Base-by-base conservation (phyloP, 495 filamentous ascomycete species). In the Cladorrhinum samala region DNA sequence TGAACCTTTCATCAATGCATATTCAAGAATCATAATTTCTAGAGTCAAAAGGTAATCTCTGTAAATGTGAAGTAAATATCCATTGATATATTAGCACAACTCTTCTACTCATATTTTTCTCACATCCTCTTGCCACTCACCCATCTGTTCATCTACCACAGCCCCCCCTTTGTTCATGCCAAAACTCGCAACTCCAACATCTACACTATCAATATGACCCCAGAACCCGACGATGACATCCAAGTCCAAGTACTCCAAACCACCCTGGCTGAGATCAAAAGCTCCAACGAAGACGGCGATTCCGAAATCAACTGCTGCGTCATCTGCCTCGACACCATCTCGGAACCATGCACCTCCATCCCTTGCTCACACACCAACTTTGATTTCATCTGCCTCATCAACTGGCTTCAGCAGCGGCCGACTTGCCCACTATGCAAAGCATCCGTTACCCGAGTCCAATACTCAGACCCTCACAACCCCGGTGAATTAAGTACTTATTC, bases 311-410 rank as follows among this genome's bases (percentile, higher is more conserved):
- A 69, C 41, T 75, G 72, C 62, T 87, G 84, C 65, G 81, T 84
- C 49, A 84, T 87, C 62, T 96, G 91, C 65, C 79, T 95, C 45
- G 85, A 91, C 52, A 62, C 69, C 42, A 75, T 95, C 67, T 81
- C 83, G 4, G 88, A 92, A 59, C 71, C 81, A 36, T 86, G 85
- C 51, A 69, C 83, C 16, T 82, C 87, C 3, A 70, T 78, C 36
- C 88, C 89, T 16, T 96, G 91, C 77, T 75, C 77, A 17, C 91
- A 96, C 74, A 67, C 77, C 43, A 83, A 81, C 59, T 95, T 93
- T 65, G 89, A 95, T 70, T 91, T 89, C 65, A 60, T 90, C 11
- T 96, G 91, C 61, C 79, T 95, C 9, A 65, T 87, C 17, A 91
- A 81, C 70, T 95, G 91, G 91, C 71, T 91, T 13, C 80, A 92